Evolutionary conservation across 257 asterid species (phyloP).

Genomic region (Lantana camara): DNA sequence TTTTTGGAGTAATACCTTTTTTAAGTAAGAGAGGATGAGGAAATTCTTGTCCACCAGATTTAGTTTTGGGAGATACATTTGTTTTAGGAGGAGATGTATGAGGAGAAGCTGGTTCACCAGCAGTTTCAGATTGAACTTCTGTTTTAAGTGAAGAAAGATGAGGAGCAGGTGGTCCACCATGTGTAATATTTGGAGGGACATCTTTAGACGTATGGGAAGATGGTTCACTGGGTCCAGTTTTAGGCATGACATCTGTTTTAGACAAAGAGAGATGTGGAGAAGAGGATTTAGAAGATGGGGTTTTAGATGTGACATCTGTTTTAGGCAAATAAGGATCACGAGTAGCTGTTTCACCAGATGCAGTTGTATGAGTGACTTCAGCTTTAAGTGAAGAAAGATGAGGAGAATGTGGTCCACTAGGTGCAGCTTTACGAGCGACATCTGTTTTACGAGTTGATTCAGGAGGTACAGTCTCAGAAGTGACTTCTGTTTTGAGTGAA

Average conservation of each 20-base stretch:
- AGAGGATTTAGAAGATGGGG: neutral
- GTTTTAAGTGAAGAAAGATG: conserved; percentile 27
- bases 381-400: conserved; percentile 28
- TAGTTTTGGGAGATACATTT: neutral
- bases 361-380: conserved; percentile 15
- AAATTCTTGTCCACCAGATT: neutral
- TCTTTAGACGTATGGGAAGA: no score
- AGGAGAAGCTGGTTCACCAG: conserved; percentile 16
- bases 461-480: conserved; percentile 24
- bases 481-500: conserved; percentile 22
- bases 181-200: no score
- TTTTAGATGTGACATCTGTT: no score
- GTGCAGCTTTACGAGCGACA: no score
- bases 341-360: no score
- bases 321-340: no score
- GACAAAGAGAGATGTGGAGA: conserved; percentile 28
- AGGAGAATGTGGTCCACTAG: conserved; percentile 18
- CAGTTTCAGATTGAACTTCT: conserved; percentile 22
- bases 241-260: conserved; percentile 21
- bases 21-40: no score
- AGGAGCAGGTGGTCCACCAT: conserved; percentile 17
- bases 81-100: no score
- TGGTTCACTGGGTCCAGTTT: conserved; percentile 20
- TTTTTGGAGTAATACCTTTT: no score
- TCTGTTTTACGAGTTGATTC: neutral